A percentile compares a stretch with the other conserved stretches of the same genome.
Evolutionary conservation across 2,329 filamentous ascomycete species (phyloP).

Genomic region (Whalleya microplaca): DNA sequence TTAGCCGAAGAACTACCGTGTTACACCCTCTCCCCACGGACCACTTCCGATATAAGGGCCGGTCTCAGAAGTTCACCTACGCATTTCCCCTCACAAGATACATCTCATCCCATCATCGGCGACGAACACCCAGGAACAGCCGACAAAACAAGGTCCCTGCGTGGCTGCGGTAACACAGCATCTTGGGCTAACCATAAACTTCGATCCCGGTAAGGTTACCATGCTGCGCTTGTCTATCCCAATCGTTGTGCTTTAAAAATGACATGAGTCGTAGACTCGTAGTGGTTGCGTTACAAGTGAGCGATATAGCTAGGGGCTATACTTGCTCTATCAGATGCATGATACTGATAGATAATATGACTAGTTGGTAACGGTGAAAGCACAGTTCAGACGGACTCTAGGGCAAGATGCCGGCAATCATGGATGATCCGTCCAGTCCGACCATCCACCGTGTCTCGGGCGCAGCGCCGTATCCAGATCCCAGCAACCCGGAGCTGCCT

Average conservation of each 20-base stretch:
- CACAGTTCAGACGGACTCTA: background rate
- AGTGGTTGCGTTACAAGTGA: too few species aligned
- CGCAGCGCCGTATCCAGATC: constrained; percentile 65
- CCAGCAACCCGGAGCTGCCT: constrained; percentile 66
- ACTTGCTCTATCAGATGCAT: too few species aligned
- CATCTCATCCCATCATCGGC: constrained; percentile 15
- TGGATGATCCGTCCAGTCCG: constrained; percentile 74
- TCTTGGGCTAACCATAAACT: constrained; percentile 3
- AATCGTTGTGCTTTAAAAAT: background rate
- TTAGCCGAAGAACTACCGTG: too few species aligned
- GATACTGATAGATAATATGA: background rate
- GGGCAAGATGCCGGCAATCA: constrained; percentile 71
- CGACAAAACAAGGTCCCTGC: background rate
- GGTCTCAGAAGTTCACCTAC: constrained; percentile 11
- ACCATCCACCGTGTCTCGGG: constrained; percentile 73
- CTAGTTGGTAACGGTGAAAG: background rate
- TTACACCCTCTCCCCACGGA: background rate
- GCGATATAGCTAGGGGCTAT: too few species aligned
- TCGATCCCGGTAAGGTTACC: background rate
- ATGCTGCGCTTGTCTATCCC: background rate
- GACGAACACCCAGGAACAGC: constrained; percentile 1
- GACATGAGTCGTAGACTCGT: too few species aligned
- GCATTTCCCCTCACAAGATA: constrained; percentile 28
- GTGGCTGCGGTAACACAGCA: constrained; percentile 1
- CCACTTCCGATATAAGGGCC: constrained; percentile 23